These are phyloP conservation scores for Paecilomyces niveus DNA, from an alignment of 2,329 filamentous ascomycete species.

Conservation along the genomic window DNA sequence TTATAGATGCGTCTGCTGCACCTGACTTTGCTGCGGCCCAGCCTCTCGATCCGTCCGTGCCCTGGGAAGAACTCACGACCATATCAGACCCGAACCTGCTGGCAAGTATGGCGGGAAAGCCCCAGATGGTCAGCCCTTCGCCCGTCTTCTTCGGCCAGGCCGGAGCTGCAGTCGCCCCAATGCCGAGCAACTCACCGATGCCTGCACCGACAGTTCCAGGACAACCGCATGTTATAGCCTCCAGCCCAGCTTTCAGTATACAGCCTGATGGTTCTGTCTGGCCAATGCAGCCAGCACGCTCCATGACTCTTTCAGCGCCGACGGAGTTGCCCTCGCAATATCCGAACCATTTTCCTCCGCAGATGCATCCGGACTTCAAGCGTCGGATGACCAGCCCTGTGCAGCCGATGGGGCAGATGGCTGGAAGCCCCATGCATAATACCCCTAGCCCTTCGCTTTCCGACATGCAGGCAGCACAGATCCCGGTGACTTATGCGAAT, in stretches of 20 bases:
- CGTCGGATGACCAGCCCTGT: slow-evolving; percentile 30
- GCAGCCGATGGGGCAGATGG: slow-evolving; percentile 12
- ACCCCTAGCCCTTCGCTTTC: slow-evolving; percentile 16
- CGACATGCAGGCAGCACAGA: slow-evolving; percentile 19
- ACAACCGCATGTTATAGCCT: slow-evolving; percentile 23
- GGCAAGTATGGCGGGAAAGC: slow-evolving; percentile 23
- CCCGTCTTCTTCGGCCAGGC: slow-evolving; percentile 24
- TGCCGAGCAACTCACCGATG: slow-evolving; percentile 21
- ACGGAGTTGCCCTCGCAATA: slow-evolving; percentile 19
- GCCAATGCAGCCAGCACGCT: slow-evolving; percentile 23
- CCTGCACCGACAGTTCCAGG: slow-evolving; percentile 23
- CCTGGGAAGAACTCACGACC: slow-evolving; percentile 32
- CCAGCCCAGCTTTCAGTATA: slow-evolving; percentile 23
- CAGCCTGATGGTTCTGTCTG: slow-evolving; percentile 31
- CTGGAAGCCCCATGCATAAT: slow-evolving; percentile 11
- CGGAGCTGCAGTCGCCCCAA: slow-evolving; percentile 16
- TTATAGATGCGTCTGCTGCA: slow-evolving; percentile 21
- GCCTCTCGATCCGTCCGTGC: slow-evolving; percentile 25
- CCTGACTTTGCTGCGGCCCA: slow-evolving; percentile 22
- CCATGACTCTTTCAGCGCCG: slow-evolving; percentile 28
- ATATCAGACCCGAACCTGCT: slow-evolving; percentile 29
- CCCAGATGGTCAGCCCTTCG: slow-evolving; percentile 26
- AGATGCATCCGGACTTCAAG: slow-evolving; percentile 26
- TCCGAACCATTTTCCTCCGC: slow-evolving; percentile 21
- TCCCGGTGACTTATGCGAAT: slow-evolving; percentile 22